Percentiles rank a stretch among this genome's conserved stretches.
These are phyloP conservation scores for Clausena lansium DNA, from an alignment of 345 rosid genomes.

Conservation along the genomic window DNA sequence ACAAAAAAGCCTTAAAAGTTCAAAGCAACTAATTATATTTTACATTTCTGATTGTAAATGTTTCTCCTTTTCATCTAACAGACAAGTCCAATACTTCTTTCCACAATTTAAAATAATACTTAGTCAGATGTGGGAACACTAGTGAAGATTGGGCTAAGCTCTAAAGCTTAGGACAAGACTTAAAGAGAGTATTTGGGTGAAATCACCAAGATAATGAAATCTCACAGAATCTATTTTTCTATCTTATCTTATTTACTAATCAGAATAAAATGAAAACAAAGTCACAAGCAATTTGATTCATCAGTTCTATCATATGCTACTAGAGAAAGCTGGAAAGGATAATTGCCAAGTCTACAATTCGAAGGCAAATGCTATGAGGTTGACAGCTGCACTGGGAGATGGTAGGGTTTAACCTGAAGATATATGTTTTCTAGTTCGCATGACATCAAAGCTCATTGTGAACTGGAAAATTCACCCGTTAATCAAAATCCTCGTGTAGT, in stretches of 20 bases:
- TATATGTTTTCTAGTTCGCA: background rate
- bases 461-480: background rate
- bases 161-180: background rate
- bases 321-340: background rate
- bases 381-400: background rate
- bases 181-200: background rate
- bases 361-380: background rate
- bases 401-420: too few relatives aligned
- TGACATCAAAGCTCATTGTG: background rate
- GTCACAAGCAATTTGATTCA: background rate
- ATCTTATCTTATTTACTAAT: background rate
- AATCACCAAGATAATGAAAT: background rate
- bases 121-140: background rate
- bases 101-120: background rate
- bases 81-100: background rate
- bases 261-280: background rate
- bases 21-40: background rate
- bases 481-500: background rate
- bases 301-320: background rate
- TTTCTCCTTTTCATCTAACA: background rate
- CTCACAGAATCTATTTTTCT: background rate
- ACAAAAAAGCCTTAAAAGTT: too few relatives aligned
- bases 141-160: background rate
- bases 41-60: background rate
- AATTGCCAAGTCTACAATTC: background rate